phyloP scores from a whole-genome alignment of 139 green algal genomes.

The Micractinium sp. region DNA sequence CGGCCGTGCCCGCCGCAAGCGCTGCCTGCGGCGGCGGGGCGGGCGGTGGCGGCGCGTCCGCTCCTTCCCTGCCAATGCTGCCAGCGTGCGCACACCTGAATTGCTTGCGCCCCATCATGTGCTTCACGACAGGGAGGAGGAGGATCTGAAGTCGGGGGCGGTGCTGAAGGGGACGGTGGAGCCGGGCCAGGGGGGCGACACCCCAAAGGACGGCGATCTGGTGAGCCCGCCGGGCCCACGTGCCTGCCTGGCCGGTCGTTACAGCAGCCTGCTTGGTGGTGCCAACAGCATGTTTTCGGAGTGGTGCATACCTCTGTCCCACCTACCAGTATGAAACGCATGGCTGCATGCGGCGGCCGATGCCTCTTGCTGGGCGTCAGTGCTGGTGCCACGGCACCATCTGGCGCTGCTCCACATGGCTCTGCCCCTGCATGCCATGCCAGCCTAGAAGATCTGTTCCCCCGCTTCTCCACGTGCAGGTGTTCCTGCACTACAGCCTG shows the following conservation, averaged over 20 bases:
- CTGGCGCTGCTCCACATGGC: too few species aligned
- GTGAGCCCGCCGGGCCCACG: neutral
- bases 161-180: slow-evolving; percentile 42
- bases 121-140: slow-evolving; percentile 33
- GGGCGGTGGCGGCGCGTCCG: neutral
- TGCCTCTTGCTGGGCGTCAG: neutral
- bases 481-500: slow-evolving; percentile 45
- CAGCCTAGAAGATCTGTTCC: too few species aligned
- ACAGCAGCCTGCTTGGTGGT: too few species aligned
- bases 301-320: too few species aligned
- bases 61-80: neutral
- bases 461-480: neutral
- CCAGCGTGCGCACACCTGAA: neutral
- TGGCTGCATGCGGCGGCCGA: too few species aligned
- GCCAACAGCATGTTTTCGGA: too few species aligned
- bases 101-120: too few species aligned
- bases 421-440: too few species aligned
- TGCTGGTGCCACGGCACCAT: neutral
- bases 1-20: too few species aligned
- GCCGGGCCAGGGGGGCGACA: slow-evolving; percentile 24
- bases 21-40: neutral
- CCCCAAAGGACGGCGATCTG: slow-evolving; percentile 36
- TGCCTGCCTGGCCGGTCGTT: too few species aligned
- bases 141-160: slow-evolving; percentile 32
- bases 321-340: too few species aligned